Evolutionary conservation across 2,329 filamentous ascomycete genomes (phyloP).

Genomic region (Pseudogymnoascus sp.): DNA sequence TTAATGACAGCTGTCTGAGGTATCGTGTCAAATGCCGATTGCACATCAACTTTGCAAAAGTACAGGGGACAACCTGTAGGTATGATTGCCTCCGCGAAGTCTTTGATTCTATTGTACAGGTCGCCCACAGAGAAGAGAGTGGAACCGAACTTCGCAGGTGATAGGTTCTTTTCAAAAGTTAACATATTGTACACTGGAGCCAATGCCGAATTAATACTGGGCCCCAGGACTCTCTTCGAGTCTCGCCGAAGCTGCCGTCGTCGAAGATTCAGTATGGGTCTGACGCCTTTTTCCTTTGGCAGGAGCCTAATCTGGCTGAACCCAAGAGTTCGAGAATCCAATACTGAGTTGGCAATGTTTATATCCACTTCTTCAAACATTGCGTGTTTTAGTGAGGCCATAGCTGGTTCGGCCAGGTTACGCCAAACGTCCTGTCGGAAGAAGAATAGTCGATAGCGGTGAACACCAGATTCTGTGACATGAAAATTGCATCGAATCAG

Average conservation of each 20-base stretch:
- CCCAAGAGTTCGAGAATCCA: conserved; percentile 59
- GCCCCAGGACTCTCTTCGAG: conserved; percentile 47
- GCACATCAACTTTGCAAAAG: conserved; percentile 89
- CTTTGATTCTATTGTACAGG: conserved; percentile 64
- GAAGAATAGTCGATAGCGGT: conserved; percentile 79
- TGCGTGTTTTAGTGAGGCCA: conserved; percentile 55
- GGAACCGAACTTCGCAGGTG: conserved; percentile 61
- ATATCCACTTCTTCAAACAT: conserved; percentile 74
- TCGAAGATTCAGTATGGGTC: conserved; percentile 82
- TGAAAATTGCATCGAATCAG: conserved; percentile 84
- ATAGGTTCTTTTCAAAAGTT: conserved; percentile 61
- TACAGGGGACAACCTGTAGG: conserved; percentile 47
- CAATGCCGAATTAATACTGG: conserved; percentile 63
- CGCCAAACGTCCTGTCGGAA: conserved; percentile 94
- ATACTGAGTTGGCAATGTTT: conserved; percentile 46
- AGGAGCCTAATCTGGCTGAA: conserved; percentile 73
- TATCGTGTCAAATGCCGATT: conserved; percentile 90
- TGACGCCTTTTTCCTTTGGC: conserved; percentile 68
- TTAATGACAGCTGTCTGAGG: conserved; percentile 68
- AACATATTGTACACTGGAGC: conserved; percentile 69
- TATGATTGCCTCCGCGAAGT: conserved; percentile 52
- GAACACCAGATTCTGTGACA: conserved; percentile 78
- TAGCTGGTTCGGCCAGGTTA: conserved; percentile 62
- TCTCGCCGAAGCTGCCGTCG: conserved; percentile 50
- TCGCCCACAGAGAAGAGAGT: conserved; percentile 76